Evolutionary conservation across 768 basidiomycete genomes (phyloP).

Genomic region (Mrakia blollopis): DNA sequence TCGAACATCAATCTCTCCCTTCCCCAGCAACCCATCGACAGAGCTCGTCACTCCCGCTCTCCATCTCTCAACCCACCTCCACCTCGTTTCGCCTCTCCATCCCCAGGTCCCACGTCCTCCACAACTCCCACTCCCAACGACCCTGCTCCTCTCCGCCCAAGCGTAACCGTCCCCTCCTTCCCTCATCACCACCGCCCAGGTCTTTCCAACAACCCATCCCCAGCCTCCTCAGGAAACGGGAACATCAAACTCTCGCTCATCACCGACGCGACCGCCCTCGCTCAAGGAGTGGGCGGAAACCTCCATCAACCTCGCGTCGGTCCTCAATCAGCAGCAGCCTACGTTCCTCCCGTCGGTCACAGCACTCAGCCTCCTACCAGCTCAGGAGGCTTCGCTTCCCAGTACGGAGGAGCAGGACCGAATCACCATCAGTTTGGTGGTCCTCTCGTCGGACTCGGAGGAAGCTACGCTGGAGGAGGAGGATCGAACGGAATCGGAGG

Average conservation of each 20-base stretch:
- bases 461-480: constrained; percentile 35
- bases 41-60: constrained; percentile 3
- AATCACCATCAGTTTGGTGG: constrained; percentile 33
- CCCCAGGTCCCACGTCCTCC: not conserved
- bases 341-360: constrained; percentile 50
- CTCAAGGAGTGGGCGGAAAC: not conserved
- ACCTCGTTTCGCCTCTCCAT: constrained; percentile 14
- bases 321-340: constrained; percentile 54
- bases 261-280: constrained; percentile 53
- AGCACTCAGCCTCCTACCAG: constrained; percentile 23
- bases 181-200: not conserved
- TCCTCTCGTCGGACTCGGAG: constrained; percentile 40
- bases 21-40: not conserved
- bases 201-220: not conserved
- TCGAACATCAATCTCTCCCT: not conserved
- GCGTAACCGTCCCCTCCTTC: not conserved
- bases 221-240: not conserved
- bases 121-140: not conserved
- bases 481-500: not conserved
- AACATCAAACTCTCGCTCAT: constrained; percentile 53
- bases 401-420: not conserved
- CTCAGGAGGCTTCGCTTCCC: not conserved
- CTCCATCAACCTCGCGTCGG: constrained; percentile 45
- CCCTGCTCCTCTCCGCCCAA: not conserved
- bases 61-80: constrained; percentile 11